Conservation (phyloP, 306 rosid species). For the Medicago truncatula region MtrunA17r5.0-ANR NC_053048.1:40579501-40580000, state of each 20-base stretch:
- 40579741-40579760: neutral
- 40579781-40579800: neutral
- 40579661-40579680: slow-evolving; percentile 73
- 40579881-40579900: too few species aligned
- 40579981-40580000: too few species aligned
- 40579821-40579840: too few species aligned
- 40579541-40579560: slow-evolving; percentile 71
- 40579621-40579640: slow-evolving; percentile 69
- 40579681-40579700: slow-evolving; percentile 68
- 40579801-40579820: neutral
- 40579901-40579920: too few species aligned
- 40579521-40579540: slow-evolving; percentile 8
- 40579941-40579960: too few species aligned
- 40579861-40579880: too few species aligned
- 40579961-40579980: too few species aligned
- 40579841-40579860: too few species aligned
- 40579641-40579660: slow-evolving; percentile 82
- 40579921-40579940: too few species aligned
- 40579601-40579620: slow-evolving; percentile 70
- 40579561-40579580: slow-evolving; percentile 81
- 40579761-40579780: neutral
- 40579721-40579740: slow-evolving; percentile 43
- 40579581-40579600: slow-evolving; percentile 75
- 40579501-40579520: neutral
- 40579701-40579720: slow-evolving; percentile 90